Evolutionary conservation across 768 basidiomycete species (phyloP), one percentile per base, ranked within the genome.

Genomic region (Cubamyces sp.): DNA sequence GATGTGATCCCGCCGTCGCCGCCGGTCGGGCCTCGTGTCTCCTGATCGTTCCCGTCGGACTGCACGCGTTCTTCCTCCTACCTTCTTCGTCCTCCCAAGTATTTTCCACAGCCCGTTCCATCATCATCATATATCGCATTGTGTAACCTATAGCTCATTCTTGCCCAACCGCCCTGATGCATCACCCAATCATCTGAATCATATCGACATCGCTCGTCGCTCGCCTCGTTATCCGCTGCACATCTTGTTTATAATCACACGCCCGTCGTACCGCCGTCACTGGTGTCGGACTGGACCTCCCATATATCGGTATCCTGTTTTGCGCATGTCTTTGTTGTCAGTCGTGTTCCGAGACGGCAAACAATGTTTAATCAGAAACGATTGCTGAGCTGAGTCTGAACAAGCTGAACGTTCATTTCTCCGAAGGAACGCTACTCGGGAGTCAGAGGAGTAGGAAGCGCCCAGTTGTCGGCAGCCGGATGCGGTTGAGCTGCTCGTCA

Each of bases 41-140:
- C 62, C 54, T 50, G 57, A 55, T 55, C 57, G 57, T 55, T 59
- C 40, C 34, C 48, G 53, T 51, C 54, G 62, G 58, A 64, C 62
- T 60, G 49, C 57, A 40, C 37, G 50, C 55, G 45, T 48, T 28
- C 49, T 37, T 42, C 19, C 49, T 47, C 63, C 19, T 45, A 37
- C 37, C 39, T 25, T 23, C 23, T 34, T 46, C 30, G 42, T 30
- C 55, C 15, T 34, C 34, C 34, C 34, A 34, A 34, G 28, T 34
- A 34, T 34, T 34, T 40, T 37, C 37, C 40, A 54, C 25, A 25
- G 14, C 48, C 53, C 39, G 19, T 18, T 46, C 40, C 46, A 25
- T 34, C 54, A 51, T 30, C 60, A 59, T 25, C 54, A 62, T 62
- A 52, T 26, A 50, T 43, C 56, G 57, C 60, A 57, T 54, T 61